phyloP scores from a whole-genome alignment of 306 rosid species.

The Gastrolobium bilobum region DNA sequence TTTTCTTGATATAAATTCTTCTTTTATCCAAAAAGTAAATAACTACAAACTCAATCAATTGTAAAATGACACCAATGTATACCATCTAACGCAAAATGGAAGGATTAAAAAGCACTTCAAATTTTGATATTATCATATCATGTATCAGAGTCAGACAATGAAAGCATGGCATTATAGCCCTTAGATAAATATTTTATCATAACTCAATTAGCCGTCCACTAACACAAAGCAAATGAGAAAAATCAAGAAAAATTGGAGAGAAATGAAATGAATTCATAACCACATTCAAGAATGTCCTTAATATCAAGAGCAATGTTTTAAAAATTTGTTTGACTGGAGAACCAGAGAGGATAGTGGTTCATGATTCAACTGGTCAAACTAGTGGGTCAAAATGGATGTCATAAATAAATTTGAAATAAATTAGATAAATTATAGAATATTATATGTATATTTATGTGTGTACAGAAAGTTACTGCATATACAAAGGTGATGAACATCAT shows the following conservation, averaged over 20 bases:
- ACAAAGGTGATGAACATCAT: background rate
- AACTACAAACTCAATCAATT: background rate
- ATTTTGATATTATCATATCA: conserved; percentile 20
- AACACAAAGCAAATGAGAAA: conserved; percentile 4
- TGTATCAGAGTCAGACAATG: conserved; percentile 19
- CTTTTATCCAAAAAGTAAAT: background rate
- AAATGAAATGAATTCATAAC: background rate
- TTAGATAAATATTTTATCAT: background rate
- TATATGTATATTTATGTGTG: background rate
- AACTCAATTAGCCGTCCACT: background rate
- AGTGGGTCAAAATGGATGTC: background rate
- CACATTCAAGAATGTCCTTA: background rate
- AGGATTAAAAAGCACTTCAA: background rate
- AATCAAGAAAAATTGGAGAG: background rate
- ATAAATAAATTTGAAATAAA: background rate
- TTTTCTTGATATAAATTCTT: background rate
- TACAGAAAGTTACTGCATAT: background rate
- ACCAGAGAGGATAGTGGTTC: conserved; percentile 1
- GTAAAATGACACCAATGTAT: conserved; percentile 10
- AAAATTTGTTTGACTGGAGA: background rate
- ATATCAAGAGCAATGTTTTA: conserved; percentile 8
- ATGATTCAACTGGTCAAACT: no score
- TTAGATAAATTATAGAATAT: no score
- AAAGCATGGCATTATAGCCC: background rate
- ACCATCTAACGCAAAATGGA: background rate